Conservation (phyloP, 495 filamentous ascomycete genomes). For the Endocarpon pusillum region DNA sequence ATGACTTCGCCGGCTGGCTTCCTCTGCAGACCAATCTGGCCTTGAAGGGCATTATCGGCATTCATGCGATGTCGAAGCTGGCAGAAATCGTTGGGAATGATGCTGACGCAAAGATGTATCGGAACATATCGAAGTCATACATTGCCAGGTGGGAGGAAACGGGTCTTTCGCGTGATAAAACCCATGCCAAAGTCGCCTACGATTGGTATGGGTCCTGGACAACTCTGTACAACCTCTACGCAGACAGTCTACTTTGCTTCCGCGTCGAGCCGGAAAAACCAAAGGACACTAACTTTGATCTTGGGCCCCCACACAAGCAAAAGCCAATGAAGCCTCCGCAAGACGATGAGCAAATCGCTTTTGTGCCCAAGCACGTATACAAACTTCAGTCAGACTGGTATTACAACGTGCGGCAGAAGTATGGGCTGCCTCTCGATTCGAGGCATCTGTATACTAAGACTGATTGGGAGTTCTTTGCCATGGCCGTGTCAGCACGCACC, state of each 20-base stretch:
- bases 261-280: conserved; percentile 32
- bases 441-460: conserved; percentile 82
- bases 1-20: conserved; percentile 91
- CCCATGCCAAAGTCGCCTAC: conserved; percentile 82
- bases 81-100: conserved; percentile 50
- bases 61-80: conserved; percentile 83
- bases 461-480: conserved; percentile 86
- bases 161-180: conserved; percentile 63
- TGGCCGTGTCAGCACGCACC: conserved; percentile 50
- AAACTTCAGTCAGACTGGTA: conserved; percentile 76
- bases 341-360: conserved; percentile 17
- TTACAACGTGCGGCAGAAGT: conserved; percentile 59
- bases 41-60: conserved; percentile 85
- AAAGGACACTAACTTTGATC: neutral
- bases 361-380: conserved; percentile 63
- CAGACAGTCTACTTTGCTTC: conserved; percentile 68
- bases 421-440: conserved; percentile 73
- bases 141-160: conserved; percentile 69
- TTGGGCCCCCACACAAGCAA: conserved; percentile 24
- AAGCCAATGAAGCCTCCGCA: conserved; percentile 20
- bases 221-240: conserved; percentile 82
- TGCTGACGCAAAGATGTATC: conserved; percentile 49
- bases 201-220: conserved; percentile 94
- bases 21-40: conserved; percentile 87
- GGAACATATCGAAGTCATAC: conserved; percentile 57